Base-by-base conservation (phyloP, 1,284 basidiomycete species). In the Mycena sp. region DNA sequence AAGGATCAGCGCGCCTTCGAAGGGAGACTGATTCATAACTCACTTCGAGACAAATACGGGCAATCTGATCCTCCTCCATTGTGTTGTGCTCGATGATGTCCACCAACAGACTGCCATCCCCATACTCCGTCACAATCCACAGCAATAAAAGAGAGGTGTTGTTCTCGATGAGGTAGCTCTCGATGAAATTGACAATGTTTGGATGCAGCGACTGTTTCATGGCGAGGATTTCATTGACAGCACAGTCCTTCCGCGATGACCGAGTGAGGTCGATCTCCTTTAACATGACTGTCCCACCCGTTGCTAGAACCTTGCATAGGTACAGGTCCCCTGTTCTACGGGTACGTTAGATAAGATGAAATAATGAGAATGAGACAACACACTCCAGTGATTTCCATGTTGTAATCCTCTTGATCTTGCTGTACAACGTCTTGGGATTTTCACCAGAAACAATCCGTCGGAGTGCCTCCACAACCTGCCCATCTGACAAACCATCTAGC, bases 61-160 rank as follows among this genome's bases (percentile, higher is more conserved):
- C 90, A 56, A 99, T 99, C 79, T 99, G 98, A 71, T 96, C 94
- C 80, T 99, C 97, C 73, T 94, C 93, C 67, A 99, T 80, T 54
- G 94, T 92, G 78, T 99, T 99, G 75, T 98, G 97, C 81, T 98
- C 96, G 70, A 99, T 99, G 50, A 99, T 92, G 78, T 99, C 98
- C 12, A 96, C 99, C 70, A 99, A 81, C 14, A 96, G 95, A 52
- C 97, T 97, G 48, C 98, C 97, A 78, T 99, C 97, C 97, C 99
- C 99, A 76, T 94, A 99, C 81, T 99, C 97, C 97, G 99, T 99
- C 62, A 99, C 96, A 44, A 99, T 96, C 97, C 97, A 99, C n/a
- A 99, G 87, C 75, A n/a, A n/a, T n/a, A n/a, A n/a, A n/a, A n/a
- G n/a, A n/a, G 99, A 96, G 59, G 9, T 96, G 59, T 86, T 91